phyloP scores from a whole-genome alignment of 768 basidiomycete genomes.

The Jaapia argillacea region DNA sequence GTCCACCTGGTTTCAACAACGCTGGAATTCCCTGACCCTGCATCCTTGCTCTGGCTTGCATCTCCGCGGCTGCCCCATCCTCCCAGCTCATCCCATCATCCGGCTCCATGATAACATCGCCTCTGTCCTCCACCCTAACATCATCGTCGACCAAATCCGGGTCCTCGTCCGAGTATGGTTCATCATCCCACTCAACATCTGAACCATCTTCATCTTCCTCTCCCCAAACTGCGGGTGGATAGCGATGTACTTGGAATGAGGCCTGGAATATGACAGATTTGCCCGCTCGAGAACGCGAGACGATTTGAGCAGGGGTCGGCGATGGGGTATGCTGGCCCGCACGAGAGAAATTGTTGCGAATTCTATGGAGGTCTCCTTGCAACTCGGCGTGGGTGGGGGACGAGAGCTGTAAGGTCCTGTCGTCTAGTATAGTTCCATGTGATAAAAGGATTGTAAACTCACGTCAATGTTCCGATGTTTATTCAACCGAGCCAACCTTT shows the following conservation, averaged over 20 bases:
- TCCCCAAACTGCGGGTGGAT: conserved; percentile 76
- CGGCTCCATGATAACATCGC: conserved; percentile 40
- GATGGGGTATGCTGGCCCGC: conserved; percentile 36
- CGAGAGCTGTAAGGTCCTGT: conserved; percentile 41
- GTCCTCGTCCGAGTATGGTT: conserved; percentile 64
- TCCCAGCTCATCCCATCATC: conserved; percentile 92
- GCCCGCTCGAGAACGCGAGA: conserved; percentile 22
- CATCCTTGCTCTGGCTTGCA: conserved; percentile 23
- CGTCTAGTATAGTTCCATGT: conserved; percentile 2
- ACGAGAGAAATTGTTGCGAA: conserved; percentile 40
- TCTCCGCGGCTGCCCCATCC: conserved; percentile 48
- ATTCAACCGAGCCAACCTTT: conserved; percentile 89
- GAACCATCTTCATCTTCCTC: conserved; percentile 60
- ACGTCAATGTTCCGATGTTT: conserved; percentile 97
- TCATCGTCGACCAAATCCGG: conserved; percentile 48
- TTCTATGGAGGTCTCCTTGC: conserved; percentile 40
- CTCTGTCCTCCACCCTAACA: conserved; percentile 28
- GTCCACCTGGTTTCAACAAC: conserved; percentile 23
- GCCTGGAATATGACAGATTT: conserved; percentile 61
- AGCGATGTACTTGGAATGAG: conserved; percentile 57
- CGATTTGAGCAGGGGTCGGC: conserved; percentile 31
- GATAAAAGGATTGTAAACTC: conserved; percentile 22
- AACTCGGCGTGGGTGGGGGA: conserved; percentile 65
- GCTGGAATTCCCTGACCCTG: conserved; percentile 20
- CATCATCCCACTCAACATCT: conserved; percentile 56